Percentiles rank a stretch among this genome's conserved stretches.
Conservation (phyloP, 192 early-diverging fungal species). For the Rhizophagus clarus region DNA sequence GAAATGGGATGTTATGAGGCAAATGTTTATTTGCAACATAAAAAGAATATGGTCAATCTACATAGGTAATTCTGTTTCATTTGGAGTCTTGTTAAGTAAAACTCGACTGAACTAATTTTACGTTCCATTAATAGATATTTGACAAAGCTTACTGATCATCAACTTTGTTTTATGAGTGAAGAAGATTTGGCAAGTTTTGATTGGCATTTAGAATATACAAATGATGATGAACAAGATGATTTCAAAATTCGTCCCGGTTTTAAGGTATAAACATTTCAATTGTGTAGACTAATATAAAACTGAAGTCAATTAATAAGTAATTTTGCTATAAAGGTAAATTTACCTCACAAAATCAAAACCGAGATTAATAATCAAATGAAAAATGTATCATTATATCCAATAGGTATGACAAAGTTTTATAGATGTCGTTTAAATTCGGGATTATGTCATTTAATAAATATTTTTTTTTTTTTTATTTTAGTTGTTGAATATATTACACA, state of each 20-base stretch:
- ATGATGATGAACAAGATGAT: conserved; percentile 17
- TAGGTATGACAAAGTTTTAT: background rate
- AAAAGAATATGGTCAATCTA: conserved; percentile 33
- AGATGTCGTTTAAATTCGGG: no score
- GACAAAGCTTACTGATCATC: conserved; percentile 31
- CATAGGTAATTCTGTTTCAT: conserved; percentile 17
- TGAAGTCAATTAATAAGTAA: background rate
- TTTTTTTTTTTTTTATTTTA: background rate
- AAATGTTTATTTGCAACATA: conserved; percentile 8
- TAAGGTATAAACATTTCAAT: background rate
- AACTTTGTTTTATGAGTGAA: conserved; percentile 29
- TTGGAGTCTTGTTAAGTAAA: no score
- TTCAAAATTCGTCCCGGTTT: conserved; percentile 5
- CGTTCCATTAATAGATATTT: background rate
- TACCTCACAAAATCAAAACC: background rate
- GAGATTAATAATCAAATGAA: background rate
- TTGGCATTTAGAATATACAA: background rate
- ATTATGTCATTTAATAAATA: no score
- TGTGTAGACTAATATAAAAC: background rate
- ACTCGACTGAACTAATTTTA: background rate
- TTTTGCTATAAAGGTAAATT: background rate
- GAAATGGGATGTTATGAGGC: conserved; percentile 30
- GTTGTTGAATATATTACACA: conserved; percentile 6
- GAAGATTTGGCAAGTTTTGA: conserved; percentile 20
- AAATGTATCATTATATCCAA: background rate